Percentiles rank a stretch among this genome's conserved stretches.
These are phyloP conservation scores for Tetrahymena borealis DNA, from an alignment of 73 alveolate genomes.

Conservation along the genomic window DNA sequence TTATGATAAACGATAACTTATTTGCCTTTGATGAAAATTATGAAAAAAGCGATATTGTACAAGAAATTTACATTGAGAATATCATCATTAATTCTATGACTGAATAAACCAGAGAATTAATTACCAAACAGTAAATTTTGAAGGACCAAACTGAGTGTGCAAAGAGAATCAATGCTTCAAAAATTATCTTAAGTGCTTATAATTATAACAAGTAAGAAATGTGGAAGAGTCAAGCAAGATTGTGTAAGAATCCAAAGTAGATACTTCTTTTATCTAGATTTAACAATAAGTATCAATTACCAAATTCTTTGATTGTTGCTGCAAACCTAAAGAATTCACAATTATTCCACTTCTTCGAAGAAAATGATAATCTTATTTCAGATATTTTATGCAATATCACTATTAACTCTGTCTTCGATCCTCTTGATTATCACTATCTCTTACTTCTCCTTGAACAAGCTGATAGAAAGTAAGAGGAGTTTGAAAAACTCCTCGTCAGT, in stretches of 20 bases:
- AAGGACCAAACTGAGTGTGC: not conserved
- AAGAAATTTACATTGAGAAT: not conserved
- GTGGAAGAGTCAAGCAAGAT: not conserved
- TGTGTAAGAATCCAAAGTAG: not conserved
- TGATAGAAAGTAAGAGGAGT: not conserved
- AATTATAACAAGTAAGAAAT: not conserved
- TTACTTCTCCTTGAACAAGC: not conserved
- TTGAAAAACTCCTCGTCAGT: not conserved
- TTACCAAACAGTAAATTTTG: not conserved
- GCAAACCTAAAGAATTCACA: not conserved
- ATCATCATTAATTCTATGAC: not conserved
- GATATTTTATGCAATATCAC: not conserved
- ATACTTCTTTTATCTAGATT: not conserved
- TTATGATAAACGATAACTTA: not conserved
- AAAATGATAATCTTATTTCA: not conserved
- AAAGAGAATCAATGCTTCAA: not conserved
- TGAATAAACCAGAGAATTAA: not conserved
- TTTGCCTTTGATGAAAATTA: not conserved
- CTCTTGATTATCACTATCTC: not conserved
- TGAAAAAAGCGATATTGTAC: not conserved
- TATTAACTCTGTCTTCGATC: not conserved
- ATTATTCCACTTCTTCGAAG: not conserved
- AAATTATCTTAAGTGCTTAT: not conserved
- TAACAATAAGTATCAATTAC: not conserved
- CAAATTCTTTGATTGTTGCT: not conserved